Base-by-base conservation (phyloP, 371 early-diverging fungal genomes). In the Entomophthora muscae region DNA sequence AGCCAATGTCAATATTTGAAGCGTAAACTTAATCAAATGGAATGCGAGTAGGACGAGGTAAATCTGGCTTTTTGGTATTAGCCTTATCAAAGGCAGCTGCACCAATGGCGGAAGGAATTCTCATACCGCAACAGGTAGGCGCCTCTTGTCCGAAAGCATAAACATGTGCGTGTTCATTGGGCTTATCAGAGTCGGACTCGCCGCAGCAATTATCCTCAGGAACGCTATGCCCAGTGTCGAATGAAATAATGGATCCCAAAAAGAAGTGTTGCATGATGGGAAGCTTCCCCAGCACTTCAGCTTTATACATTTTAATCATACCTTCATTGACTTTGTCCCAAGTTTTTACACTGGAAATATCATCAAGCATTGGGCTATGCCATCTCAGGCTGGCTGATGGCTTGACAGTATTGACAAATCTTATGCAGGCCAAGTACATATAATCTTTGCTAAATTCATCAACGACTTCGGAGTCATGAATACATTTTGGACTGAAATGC, bases 211-310 rank as follows among this genome's bases (percentile, higher is more conserved):
- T 42, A 17, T 42, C 65, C 10, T 56, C 64, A 2, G 64, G 55
- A 7, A 68, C 64, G 1, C 53, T 65, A 2, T 67, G 58, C 0
- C 75, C 76, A 3, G 83, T 83, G 57, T 83, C 78, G 70, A 83
- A 85, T 1, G 68, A 65, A 28, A 84, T 71, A 22, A 84, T 63
- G 2, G 72, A 75, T 13, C 98, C 98, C 83, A 98, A 98, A 72
- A 91, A 79, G 70, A 98, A 92, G 70, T 99, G 99, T 73, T 99
- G 99, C 84, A 98, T 94, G 54, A 99, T 96, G 0, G 98, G 99
- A 28, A 95, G 70, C 73, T 96, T 98, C 29, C 81, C 78, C 33
- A 99, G 76, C 1, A 99, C 99, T 71, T 98, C 98, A 0, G 88
- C 95, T 61, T 87, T 81, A 74, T 97, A 99, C 98, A 99, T 98